phyloP scores from a whole-genome alignment of 129 eudicot species.

The Flaveria brownii region DNA sequence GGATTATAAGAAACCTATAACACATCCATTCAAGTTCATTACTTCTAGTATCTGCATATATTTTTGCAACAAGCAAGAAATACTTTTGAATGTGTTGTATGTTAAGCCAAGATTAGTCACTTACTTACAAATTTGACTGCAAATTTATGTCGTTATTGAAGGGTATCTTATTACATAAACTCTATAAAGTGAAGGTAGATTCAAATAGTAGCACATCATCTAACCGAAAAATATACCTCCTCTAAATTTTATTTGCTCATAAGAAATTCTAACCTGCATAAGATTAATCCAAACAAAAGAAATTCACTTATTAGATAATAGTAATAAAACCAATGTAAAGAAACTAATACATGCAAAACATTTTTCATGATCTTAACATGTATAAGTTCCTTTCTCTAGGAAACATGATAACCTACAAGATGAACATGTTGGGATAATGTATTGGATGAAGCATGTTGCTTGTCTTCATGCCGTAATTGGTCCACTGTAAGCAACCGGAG shows the following conservation, averaged over 20 bases:
- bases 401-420: background rate
- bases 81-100: constrained; percentile 4
- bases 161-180: background rate
- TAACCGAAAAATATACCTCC: constrained; percentile 68
- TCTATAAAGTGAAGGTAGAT: background rate
- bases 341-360: no score
- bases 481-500: background rate
- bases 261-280: constrained; percentile 73
- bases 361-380: no score
- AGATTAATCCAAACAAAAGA: background rate
- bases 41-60: constrained; percentile 77
- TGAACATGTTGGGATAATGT: background rate
- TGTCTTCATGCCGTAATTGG: no score
- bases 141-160: background rate
- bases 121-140: background rate
- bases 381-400: no score
- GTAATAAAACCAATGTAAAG: background rate
- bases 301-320: no score
- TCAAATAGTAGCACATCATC: background rate
- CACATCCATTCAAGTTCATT: no score
- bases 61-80: constrained; percentile 55
- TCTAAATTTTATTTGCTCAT: constrained; percentile 66
- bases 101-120: background rate
- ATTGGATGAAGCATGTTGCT: no score
- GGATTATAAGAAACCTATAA: no score